A percentile compares a stretch with the other conserved stretches of the same genome.
phyloP scores from a whole-genome alignment of 2,329 filamentous ascomycete species.

The Chalaropsis thielavioides region DNA sequence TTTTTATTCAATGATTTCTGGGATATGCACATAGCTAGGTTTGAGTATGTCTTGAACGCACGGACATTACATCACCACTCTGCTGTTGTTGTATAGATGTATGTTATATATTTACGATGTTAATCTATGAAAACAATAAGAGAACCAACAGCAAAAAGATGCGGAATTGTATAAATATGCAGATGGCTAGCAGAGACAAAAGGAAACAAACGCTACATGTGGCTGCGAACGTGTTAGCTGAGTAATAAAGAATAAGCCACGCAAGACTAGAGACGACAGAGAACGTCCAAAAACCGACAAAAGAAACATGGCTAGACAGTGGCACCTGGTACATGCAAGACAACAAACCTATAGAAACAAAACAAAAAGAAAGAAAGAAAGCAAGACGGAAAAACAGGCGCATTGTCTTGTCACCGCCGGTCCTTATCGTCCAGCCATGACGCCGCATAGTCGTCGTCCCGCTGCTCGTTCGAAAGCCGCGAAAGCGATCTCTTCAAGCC shows the following conservation, averaged over 20 bases:
- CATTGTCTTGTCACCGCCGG: not conserved
- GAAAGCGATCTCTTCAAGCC: slow-evolving; percentile 12
- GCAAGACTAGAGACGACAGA: not conserved
- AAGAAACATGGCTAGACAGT: not conserved
- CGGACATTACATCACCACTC: too few species aligned
- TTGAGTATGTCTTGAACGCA: too few species aligned
- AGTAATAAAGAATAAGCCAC: not conserved
- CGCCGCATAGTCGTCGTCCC: slow-evolving; percentile 4
- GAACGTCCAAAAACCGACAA: not conserved
- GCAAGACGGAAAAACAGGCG: not conserved
- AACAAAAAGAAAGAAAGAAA: not conserved
- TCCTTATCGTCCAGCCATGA: slow-evolving; percentile 5
- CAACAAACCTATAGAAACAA: slow-evolving; percentile 6
- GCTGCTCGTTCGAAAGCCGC: slow-evolving; percentile 10
- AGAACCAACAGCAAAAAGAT: too few species aligned
- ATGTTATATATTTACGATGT: too few species aligned
- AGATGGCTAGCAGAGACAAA: too few species aligned
- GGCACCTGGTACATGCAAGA: slow-evolving; percentile 2
- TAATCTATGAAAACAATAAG: too few species aligned
- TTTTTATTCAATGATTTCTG: not conserved
- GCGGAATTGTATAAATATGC: too few species aligned
- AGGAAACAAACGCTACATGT: not conserved
- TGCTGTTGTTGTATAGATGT: too few species aligned
- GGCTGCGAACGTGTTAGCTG: not conserved
- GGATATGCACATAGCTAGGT: too few species aligned